Percentiles rank a stretch among this genome's conserved stretches.
phyloP scores from a whole-genome alignment of 2,329 filamentous ascomycete genomes.

The Pleomassaria siparia region DNA sequence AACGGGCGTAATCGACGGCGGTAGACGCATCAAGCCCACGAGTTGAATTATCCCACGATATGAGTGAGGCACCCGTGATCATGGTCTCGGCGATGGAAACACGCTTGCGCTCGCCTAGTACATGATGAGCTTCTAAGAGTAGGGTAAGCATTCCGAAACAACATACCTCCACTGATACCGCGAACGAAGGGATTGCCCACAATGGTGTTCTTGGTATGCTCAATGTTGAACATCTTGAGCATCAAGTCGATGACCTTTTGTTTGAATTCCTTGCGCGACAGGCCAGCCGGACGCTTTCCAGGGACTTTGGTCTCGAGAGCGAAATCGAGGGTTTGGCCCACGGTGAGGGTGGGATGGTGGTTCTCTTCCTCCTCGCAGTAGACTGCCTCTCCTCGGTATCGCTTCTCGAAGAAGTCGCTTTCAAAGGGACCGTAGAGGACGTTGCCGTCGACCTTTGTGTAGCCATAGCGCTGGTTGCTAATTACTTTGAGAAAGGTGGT shows the following conservation, averaged over 20 bases:
- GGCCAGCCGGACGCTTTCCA: slow-evolving; percentile 72
- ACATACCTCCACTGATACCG: slow-evolving; percentile 72
- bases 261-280: slow-evolving; percentile 75
- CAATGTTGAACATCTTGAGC: slow-evolving; percentile 91
- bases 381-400: slow-evolving; percentile 78
- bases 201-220: slow-evolving; percentile 81
- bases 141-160: too few species aligned
- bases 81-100: slow-evolving; percentile 84
- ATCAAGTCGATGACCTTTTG: slow-evolving; percentile 71
- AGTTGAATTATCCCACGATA: slow-evolving; percentile 62
- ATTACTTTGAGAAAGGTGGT: slow-evolving; percentile 59
- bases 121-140: background rate
- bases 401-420: slow-evolving; percentile 66
- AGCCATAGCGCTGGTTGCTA: slow-evolving; percentile 59
- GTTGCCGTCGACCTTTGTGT: slow-evolving; percentile 66
- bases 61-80: slow-evolving; percentile 69
- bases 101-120: slow-evolving; percentile 65
- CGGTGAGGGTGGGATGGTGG: slow-evolving; percentile 81
- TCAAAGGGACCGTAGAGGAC: slow-evolving; percentile 77
- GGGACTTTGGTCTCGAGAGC: slow-evolving; percentile 84
- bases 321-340: slow-evolving; percentile 83
- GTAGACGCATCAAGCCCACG: slow-evolving; percentile 53
- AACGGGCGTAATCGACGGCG: slow-evolving; percentile 53
- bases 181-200: slow-evolving; percentile 81
- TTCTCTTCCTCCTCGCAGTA: slow-evolving; percentile 88